These are phyloP conservation scores for Aspergillus ibericus DNA, from an alignment of 2,329 filamentous ascomycete genomes.

Conservation along the genomic window DNA sequence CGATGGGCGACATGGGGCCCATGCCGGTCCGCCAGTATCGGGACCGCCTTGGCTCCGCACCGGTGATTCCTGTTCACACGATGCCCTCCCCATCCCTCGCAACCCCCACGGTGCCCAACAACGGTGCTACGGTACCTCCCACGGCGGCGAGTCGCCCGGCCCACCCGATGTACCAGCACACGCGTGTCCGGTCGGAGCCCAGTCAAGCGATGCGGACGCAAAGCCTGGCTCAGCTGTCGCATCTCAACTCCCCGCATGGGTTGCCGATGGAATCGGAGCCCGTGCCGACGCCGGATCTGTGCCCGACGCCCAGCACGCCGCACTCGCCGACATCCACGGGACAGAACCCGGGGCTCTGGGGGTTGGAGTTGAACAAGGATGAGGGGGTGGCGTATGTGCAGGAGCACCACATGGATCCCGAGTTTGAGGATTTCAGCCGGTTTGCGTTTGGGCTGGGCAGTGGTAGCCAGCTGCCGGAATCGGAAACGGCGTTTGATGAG, in stretches of 20 bases:
- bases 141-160: conserved; percentile 24
- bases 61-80: conserved; percentile 29
- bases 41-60: conserved; percentile 36
- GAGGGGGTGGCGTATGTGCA: conserved; percentile 29
- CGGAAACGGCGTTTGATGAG: conserved; percentile 35
- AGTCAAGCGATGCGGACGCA: not conserved
- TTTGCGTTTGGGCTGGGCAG: conserved; percentile 33
- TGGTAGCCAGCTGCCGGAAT: conserved; percentile 23
- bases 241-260: conserved; percentile 20
- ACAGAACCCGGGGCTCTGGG: conserved; percentile 10
- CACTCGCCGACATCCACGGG: conserved; percentile 26
- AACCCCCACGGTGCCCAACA: conserved; percentile 7
- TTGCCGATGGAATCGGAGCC: conserved; percentile 26
- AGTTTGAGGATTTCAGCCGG: conserved; percentile 27
- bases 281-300: conserved; percentile 35
- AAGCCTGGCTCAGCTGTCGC: conserved; percentile 9
- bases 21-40: conserved; percentile 29
- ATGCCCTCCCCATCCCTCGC: conserved; percentile 11
- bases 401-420: conserved; percentile 26
- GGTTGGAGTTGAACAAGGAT: conserved; percentile 18
- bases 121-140: conserved; percentile 11
- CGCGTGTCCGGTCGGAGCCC: conserved; percentile 23
- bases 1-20: conserved; percentile 18
- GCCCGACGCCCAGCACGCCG: conserved; percentile 32
- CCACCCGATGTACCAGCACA: conserved; percentile 16